A percentile compares a stretch with the other conserved stretches of the same genome.
Evolutionary conservation across 2,329 filamentous ascomycete genomes (phyloP).

Genomic region (Juglanconis oblonga): DNA sequence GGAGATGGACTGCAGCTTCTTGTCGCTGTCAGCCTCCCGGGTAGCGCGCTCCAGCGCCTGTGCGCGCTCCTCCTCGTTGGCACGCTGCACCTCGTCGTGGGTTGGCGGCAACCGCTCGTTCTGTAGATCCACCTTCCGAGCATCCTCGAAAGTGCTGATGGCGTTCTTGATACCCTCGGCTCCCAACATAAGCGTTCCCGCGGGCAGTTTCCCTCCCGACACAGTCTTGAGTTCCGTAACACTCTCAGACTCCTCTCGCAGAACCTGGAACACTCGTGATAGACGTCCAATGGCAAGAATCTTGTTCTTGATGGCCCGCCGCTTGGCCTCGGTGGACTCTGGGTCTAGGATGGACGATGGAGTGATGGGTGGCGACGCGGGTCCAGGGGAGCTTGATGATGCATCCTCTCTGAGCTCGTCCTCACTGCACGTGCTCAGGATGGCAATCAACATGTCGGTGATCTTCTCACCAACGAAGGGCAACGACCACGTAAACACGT

Average conservation of each 20-base stretch:
- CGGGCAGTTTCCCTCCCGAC: conserved; percentile 85
- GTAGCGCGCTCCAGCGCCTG: conserved; percentile 83
- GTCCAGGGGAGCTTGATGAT: conserved; percentile 65
- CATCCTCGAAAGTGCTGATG: conserved; percentile 95
- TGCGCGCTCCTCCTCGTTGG: conserved; percentile 75
- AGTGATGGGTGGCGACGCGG: conserved; percentile 69
- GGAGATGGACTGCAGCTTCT: conserved; percentile 79
- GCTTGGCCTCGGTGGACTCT: conserved; percentile 89
- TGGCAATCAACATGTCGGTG: conserved; percentile 98
- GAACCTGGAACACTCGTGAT: conserved; percentile 95
- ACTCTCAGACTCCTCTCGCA: conserved; percentile 94
- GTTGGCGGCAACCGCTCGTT: conserved; percentile 92
- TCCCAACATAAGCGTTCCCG: conserved; percentile 95
- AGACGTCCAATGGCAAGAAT: conserved; percentile 95
- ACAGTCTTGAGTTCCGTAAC: conserved; percentile 98
- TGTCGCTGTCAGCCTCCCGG: conserved; percentile 88
- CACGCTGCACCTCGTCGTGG: conserved; percentile 84
- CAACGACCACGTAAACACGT: conserved; percentile 99
- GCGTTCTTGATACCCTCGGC: conserved; percentile 96
- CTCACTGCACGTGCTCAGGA: conserved; percentile 98
- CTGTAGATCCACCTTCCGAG: conserved; percentile 92
- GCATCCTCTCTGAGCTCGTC: conserved; percentile 92
- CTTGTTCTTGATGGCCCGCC: conserved; percentile 98
- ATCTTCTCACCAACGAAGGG: conserved; percentile 99
- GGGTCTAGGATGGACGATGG: conserved; percentile 55